Conservation (phyloP, 129 eudicot genomes). For the Flaveria linearis region DNA sequence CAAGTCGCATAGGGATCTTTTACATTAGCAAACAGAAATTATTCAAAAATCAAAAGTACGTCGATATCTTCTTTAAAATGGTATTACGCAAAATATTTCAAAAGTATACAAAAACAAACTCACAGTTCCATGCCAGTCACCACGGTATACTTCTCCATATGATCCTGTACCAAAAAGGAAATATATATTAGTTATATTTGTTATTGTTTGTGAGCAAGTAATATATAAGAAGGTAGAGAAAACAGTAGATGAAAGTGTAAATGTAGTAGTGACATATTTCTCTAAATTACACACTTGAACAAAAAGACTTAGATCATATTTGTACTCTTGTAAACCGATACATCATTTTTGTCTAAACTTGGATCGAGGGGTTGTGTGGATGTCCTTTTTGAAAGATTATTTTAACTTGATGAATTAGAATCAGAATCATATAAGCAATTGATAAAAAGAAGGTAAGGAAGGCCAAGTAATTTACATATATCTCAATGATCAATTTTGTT, state of each 20-base stretch:
- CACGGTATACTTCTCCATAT: constrained; percentile 96
- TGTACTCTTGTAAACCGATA: neutral
- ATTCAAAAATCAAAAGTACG: neutral
- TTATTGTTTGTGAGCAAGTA: neutral
- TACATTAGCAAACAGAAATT: too few species aligned
- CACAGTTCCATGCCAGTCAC: constrained; percentile 99
- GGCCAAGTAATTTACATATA: neutral
- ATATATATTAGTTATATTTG: neutral
- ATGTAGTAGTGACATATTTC: neutral
- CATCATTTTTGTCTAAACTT: neutral
- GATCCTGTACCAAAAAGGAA: constrained; percentile 56
- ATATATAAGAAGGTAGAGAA: neutral
- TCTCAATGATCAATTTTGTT: neutral
- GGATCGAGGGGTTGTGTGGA: neutral
- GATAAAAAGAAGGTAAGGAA: neutral
- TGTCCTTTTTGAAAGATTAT: neutral
- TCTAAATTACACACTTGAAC: neutral
- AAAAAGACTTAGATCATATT: neutral
- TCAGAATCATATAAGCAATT: neutral
- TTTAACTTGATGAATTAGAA: neutral
- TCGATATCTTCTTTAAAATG: neutral
- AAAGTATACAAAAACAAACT: constrained; percentile 37
- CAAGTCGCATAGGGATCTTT: too few species aligned
- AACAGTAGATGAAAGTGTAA: neutral
- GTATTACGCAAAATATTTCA: neutral